These are phyloP conservation scores for Penstemon barbatus DNA, from an alignment of 257 asterid genomes.

Conservation along the genomic window DNA sequence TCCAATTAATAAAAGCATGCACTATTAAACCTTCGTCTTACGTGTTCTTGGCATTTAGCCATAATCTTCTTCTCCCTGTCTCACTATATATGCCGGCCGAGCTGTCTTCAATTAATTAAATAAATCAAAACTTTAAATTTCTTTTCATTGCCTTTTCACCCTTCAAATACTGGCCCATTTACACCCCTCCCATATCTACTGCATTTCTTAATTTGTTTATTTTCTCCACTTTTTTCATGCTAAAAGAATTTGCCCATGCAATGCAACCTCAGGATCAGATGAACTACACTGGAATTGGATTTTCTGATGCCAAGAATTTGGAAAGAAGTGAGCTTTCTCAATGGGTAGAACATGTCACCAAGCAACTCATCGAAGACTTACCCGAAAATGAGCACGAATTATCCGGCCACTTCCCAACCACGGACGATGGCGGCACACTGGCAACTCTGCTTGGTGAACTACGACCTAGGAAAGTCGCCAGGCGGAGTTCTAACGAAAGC, in stretches of 20 bases:
- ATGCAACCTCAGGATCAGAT: slow-evolving; percentile 51
- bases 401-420: slow-evolving; percentile 14
- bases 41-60: slow-evolving; percentile 49
- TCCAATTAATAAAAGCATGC: slow-evolving; percentile 34
- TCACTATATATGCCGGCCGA: slow-evolving; percentile 68
- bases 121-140: slow-evolving; percentile 8
- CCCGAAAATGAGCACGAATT: slow-evolving; percentile 33
- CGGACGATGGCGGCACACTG: slow-evolving; percentile 9
- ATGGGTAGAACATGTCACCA: slow-evolving; percentile 71
- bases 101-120: slow-evolving; percentile 26
- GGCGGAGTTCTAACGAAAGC: slow-evolving; percentile 28
- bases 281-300: slow-evolving; percentile 23
- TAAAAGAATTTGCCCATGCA: slow-evolving; percentile 33
- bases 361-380: slow-evolving; percentile 58
- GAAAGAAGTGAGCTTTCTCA: slow-evolving; percentile 53
- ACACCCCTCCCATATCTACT: slow-evolving; percentile 26
- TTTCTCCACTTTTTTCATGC: slow-evolving; percentile 18
- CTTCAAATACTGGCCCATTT: slow-evolving; percentile 41
- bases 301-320: slow-evolving; percentile 10
- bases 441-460: slow-evolving; percentile 38
- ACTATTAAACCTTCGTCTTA: slow-evolving; percentile 46
- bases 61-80: slow-evolving; percentile 48
- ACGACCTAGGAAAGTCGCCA: slow-evolving; percentile 40
- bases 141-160: slow-evolving; percentile 25
- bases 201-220: neutral